Conservation (phyloP, 495 filamentous ascomycete genomes). For the Penicillium steckii region DNA sequence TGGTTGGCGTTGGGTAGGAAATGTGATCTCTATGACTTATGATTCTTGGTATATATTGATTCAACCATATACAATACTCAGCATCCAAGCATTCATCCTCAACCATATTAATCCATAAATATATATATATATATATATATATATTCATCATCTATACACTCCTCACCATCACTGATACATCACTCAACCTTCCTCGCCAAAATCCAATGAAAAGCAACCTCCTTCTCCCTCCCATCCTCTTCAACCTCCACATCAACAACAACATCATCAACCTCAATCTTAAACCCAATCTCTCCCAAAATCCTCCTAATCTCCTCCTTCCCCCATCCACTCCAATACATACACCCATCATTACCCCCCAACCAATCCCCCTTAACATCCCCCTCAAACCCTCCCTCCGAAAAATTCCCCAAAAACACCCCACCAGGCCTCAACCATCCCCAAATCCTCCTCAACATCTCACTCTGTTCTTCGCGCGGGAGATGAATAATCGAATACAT, state of each 20-base stretch:
- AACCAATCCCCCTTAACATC: slow-evolving; percentile 22
- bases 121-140: too few relatives aligned
- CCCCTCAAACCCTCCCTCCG: slow-evolving; percentile 18
- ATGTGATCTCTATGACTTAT: too few relatives aligned
- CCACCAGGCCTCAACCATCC: slow-evolving; percentile 44
- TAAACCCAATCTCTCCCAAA: slow-evolving; percentile 19
- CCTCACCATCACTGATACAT: too few relatives aligned
- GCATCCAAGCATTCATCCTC: too few relatives aligned
- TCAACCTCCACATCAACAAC: slow-evolving; percentile 19
- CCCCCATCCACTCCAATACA: slow-evolving; percentile 47
- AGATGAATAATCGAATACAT: slow-evolving; percentile 49
- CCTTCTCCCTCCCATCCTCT: background rate
- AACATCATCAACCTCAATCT: slow-evolving; percentile 21
- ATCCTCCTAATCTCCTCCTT: slow-evolving; percentile 20
- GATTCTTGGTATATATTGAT: too few relatives aligned
- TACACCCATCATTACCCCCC: slow-evolving; percentile 19
- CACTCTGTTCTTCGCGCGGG: slow-evolving; percentile 37
- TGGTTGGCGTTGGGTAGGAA: too few relatives aligned
- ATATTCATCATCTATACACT: too few relatives aligned
- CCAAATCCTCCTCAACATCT: slow-evolving; percentile 30
- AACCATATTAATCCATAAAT: too few relatives aligned
- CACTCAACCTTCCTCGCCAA: slow-evolving; percentile 18
- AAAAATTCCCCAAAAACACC: slow-evolving; percentile 39
- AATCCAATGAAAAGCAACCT: slow-evolving; percentile 22
- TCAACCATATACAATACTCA: too few relatives aligned